Conservation (phyloP, 2,329 filamentous ascomycete species). For the Penicillium sp. region DNA sequence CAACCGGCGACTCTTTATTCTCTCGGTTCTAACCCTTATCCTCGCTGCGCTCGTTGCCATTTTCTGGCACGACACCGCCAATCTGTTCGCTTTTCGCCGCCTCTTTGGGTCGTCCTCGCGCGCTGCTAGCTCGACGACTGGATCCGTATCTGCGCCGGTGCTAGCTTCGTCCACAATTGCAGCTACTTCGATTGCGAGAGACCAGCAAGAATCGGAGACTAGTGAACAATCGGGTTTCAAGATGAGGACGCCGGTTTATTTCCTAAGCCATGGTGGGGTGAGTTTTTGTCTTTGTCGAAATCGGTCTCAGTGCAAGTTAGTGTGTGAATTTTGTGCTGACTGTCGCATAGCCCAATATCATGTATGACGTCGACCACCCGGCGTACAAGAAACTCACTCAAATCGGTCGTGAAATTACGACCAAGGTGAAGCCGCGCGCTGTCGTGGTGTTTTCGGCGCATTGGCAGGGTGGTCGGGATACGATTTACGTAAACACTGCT, state of each 20-base stretch:
- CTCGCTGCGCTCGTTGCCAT: conserved; percentile 26
- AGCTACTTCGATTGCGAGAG: no score
- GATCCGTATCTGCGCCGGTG: conserved; percentile 1
- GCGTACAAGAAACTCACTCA: conserved; percentile 65
- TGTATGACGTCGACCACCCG: conserved; percentile 69
- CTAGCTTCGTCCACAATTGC: conserved; percentile 1
- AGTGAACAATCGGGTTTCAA: conserved; percentile 5
- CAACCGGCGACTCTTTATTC: conserved; percentile 14
- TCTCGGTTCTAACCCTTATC: conserved; percentile 23
- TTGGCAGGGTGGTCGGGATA: conserved; percentile 63
- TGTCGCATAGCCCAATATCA: conserved; percentile 57
- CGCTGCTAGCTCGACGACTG: conserved; percentile 9
- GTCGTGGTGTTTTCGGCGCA: conserved; percentile 77
- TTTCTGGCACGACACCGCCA: conserved; percentile 24
- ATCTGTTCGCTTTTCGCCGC: conserved; percentile 32
- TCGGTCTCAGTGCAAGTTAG: not conserved
- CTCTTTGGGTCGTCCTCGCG: conserved; percentile 23
- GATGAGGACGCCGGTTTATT: conserved; percentile 54
- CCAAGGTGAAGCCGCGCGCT: conserved; percentile 69
- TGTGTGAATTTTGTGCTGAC: not conserved
- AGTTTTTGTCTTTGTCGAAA: conserved; percentile 17
- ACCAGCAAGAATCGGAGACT: not conserved
- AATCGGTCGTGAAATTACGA: conserved; percentile 70
- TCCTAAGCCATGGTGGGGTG: conserved; percentile 54
- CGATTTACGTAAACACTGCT: conserved; percentile 66